Percentiles rank a stretch among this genome's conserved stretches.
These are phyloP conservation scores for Melanopsichium pennsylvanicum DNA, from an alignment of 1,284 basidiomycete species.

Conservation along the genomic window DNA sequence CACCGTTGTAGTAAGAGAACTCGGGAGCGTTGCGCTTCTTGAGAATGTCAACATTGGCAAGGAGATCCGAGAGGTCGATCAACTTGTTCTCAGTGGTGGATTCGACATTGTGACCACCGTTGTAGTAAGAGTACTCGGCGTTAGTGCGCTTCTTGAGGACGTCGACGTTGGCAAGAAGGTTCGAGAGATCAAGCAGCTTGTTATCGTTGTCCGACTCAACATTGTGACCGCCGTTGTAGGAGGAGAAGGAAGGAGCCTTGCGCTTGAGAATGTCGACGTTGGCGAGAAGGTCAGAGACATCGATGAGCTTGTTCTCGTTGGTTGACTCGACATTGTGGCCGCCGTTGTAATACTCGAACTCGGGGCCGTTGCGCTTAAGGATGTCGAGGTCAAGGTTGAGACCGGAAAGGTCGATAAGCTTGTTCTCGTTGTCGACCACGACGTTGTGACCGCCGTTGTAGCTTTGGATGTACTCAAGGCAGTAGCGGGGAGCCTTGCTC, in stretches of 20 bases:
- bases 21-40: slow-evolving; percentile 13
- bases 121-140: slow-evolving; percentile 14
- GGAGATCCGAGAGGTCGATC: slow-evolving; percentile 23
- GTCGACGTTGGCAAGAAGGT: slow-evolving; percentile 19
- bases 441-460: slow-evolving; percentile 51
- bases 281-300: slow-evolving; percentile 13
- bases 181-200: slow-evolving; percentile 27
- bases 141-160: slow-evolving; percentile 24
- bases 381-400: slow-evolving; percentile 21
- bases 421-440: slow-evolving; percentile 43
- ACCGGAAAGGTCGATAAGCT: slow-evolving; percentile 36
- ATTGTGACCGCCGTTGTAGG: slow-evolving; percentile 45
- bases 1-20: slow-evolving; percentile 29
- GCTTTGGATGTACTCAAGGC: slow-evolving; percentile 43
- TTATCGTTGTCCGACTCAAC: slow-evolving; percentile 29
- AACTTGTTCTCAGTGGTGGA: slow-evolving; percentile 32
- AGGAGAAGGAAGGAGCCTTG: slow-evolving; percentile 16
- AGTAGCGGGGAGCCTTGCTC: slow-evolving; percentile 23
- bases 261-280: slow-evolving; percentile 21
- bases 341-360: slow-evolving; percentile 20
- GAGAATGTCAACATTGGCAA: slow-evolving; percentile 16
- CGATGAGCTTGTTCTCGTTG: slow-evolving; percentile 35
- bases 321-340: slow-evolving; percentile 30
- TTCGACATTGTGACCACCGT: slow-evolving; percentile 30
- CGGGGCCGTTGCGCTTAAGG: slow-evolving; percentile 30